Evolutionary conservation across 1,139 yeast genomes (phyloP).

Genomic region (Trichomonascaceae sp.): DNA sequence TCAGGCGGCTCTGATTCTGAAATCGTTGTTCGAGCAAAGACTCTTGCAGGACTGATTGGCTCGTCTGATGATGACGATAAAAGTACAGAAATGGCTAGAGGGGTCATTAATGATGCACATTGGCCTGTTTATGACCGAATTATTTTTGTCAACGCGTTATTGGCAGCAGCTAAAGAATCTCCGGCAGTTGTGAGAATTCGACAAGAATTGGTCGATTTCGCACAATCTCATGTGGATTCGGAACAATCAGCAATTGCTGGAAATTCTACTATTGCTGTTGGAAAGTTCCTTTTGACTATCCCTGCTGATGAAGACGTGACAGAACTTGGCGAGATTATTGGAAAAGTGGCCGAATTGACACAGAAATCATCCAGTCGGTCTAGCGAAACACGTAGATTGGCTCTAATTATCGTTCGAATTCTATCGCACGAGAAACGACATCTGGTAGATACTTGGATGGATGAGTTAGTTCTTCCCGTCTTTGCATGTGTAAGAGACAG

Average conservation of each 20-base stretch:
- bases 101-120: conserved; percentile 43
- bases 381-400: conserved; percentile 71
- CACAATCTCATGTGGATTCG: conserved; percentile 34
- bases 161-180: conserved; percentile 53
- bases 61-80: conserved; percentile 46
- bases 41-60: conserved; percentile 65
- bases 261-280: conserved; percentile 75
- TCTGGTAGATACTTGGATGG: conserved; percentile 49
- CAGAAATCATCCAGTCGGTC: conserved; percentile 55
- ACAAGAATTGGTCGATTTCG: neutral
- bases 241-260: conserved; percentile 53
- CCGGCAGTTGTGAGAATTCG: conserved; percentile 2
- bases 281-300: conserved; percentile 55
- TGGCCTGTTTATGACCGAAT: conserved; percentile 3
- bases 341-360: conserved; percentile 47
- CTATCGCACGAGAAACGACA: conserved; percentile 44
- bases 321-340: conserved; percentile 33
- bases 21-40: conserved; percentile 44
- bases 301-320: conserved; percentile 15
- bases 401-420: conserved; percentile 72
- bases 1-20: conserved; percentile 39
- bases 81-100: conserved; percentile 60
- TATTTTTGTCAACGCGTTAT: conserved; percentile 56
- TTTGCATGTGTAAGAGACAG: conserved; percentile 81
- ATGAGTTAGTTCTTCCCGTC: conserved; percentile 61